Percentiles rank a stretch among this genome's conserved stretches.
Conservation (phyloP, 1,284 basidiomycete genomes). For the Tetrapyrgos nigripes region DNA sequence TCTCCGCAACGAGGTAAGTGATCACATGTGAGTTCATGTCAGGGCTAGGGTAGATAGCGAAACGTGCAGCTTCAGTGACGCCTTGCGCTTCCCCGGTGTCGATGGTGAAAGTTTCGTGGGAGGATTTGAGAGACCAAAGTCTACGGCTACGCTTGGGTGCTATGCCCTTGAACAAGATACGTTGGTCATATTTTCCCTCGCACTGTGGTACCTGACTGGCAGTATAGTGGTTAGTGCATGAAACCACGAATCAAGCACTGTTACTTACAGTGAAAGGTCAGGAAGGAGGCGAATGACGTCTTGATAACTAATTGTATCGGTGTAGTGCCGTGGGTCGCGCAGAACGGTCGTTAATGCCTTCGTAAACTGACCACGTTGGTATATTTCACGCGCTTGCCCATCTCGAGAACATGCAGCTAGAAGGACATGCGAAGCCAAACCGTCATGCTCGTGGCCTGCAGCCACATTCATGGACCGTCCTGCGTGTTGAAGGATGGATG, state of each 20-base stretch:
- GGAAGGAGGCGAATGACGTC: constrained; percentile 18
- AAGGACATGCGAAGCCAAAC: constrained; percentile 24
- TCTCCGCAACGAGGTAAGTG: not conserved
- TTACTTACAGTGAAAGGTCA: constrained; percentile 13
- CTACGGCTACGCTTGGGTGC: constrained; percentile 9
- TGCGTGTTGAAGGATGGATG: not conserved
- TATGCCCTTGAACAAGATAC: constrained; percentile 22
- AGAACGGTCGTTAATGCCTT: constrained; percentile 15
- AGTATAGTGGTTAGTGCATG: not conserved
- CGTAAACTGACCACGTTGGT: constrained; percentile 21
- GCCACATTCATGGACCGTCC: constrained; percentile 4
- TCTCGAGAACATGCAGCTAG: constrained; percentile 22
- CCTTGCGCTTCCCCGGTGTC: constrained; percentile 26
- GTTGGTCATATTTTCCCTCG: constrained; percentile 21
- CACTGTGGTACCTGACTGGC: constrained; percentile 27
- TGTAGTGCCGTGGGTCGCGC: not conserved
- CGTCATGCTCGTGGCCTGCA: not conserved
- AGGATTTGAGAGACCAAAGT: constrained; percentile 8
- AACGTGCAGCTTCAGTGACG: constrained; percentile 15
- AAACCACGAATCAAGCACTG: not conserved
- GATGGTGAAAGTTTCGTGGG: constrained; percentile 9
- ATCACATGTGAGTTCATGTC: not conserved
- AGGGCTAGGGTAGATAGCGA: constrained; percentile 13
- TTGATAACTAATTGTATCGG: constrained; percentile 20
- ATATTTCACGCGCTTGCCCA: constrained; percentile 19